Evolutionary conservation across 2,329 filamentous ascomycete species (phyloP).

Genomic region (Aspergillus phoenicis): DNA sequence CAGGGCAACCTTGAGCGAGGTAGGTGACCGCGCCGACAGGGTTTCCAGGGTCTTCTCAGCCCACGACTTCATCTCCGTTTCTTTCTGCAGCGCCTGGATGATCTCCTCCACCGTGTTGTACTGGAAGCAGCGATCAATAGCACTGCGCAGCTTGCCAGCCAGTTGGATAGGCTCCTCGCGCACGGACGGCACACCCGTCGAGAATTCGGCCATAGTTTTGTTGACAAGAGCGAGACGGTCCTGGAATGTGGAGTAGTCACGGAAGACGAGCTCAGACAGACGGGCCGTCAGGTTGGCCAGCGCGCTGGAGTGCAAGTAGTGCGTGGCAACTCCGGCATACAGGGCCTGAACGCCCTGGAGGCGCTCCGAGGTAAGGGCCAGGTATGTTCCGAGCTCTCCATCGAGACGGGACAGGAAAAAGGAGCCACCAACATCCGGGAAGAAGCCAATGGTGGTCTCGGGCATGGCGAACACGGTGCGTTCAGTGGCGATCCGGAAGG

Average conservation of each 20-base stretch:
- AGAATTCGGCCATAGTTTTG: constrained; percentile 87
- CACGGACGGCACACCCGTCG: constrained; percentile 71
- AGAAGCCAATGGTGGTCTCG: constrained; percentile 97
- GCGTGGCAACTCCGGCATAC: constrained; percentile 89
- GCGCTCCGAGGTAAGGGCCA: constrained; percentile 85
- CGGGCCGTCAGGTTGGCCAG: constrained; percentile 79
- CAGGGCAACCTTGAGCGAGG: constrained; percentile 79
- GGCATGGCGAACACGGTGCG: constrained; percentile 97
- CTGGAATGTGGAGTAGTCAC: constrained; percentile 67
- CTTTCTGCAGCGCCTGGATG: constrained; percentile 63
- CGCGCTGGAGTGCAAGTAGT: constrained; percentile 91
- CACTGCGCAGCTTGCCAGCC: constrained; percentile 69
- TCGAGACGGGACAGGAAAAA: constrained; percentile 94
- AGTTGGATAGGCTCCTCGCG: constrained; percentile 66
- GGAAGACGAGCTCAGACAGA: constrained; percentile 85
- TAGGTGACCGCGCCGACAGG: constrained; percentile 78
- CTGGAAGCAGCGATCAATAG: constrained; percentile 83
- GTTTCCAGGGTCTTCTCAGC: constrained; percentile 75
- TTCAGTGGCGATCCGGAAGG: constrained; percentile 95
- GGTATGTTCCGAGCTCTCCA: constrained; percentile 83
- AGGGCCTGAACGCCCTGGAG: constrained; percentile 83
- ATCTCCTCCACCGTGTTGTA: constrained; percentile 70
- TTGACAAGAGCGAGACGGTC: constrained; percentile 74
- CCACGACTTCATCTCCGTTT: constrained; percentile 67
- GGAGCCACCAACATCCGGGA: constrained; percentile 94